phyloP scores from a whole-genome alignment of 2,329 filamentous ascomycete species.

The Colletotrichum orbiculare region DNA sequence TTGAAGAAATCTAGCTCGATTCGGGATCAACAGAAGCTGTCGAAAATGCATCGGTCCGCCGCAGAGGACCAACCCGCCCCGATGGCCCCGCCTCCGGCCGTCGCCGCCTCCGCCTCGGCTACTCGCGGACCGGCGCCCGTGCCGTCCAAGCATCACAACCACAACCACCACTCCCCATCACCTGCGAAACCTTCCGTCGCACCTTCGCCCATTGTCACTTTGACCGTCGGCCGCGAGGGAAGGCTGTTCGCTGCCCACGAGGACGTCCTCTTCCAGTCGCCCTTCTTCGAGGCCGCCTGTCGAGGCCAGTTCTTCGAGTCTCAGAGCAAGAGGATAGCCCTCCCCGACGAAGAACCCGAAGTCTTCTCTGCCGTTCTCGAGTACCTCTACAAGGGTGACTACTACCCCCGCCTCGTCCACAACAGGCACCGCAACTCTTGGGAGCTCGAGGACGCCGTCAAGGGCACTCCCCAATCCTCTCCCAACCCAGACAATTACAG shows the following conservation, averaged over 20 bases:
- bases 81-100: conserved; percentile 47
- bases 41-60: conserved; percentile 88
- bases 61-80: conserved; percentile 62
- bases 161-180: conserved; percentile 28
- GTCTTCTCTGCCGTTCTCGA: conserved; percentile 94
- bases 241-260: conserved; percentile 96
- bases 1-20: conserved; percentile 70
- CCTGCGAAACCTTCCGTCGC: conserved; percentile 43
- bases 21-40: conserved; percentile 81
- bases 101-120: conserved; percentile 48
- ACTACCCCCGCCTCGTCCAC: conserved; percentile 88
- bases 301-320: conserved; percentile 75
- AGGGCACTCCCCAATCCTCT: conserved; percentile 58
- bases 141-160: conserved; percentile 52
- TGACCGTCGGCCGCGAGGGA: conserved; percentile 85
- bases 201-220: conserved; percentile 82
- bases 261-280: conserved; percentile 87
- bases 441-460: conserved; percentile 81
- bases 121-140: conserved; percentile 51
- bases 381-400: conserved; percentile 97
- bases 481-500: conserved; percentile 59
- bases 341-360: conserved; percentile 83
- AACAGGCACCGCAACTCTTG: conserved; percentile 88
- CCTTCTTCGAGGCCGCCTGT: conserved; percentile 82
- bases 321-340: conserved; percentile 82